Evolutionary conservation across 78 protist species (phyloP).

Genomic region (Goniomonas avonlea): DNA sequence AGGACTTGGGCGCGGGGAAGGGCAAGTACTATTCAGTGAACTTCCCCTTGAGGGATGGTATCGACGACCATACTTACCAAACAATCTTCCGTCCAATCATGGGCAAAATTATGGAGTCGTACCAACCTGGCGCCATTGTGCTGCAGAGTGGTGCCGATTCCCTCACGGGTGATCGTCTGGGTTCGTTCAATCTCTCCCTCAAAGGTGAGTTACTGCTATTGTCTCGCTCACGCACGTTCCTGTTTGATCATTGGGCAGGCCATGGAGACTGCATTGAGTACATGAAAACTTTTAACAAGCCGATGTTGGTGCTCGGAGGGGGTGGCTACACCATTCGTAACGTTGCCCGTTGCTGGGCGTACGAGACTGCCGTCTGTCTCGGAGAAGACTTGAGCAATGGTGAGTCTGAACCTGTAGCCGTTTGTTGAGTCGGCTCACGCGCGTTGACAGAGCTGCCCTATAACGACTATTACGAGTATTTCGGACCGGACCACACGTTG

Average conservation of each 20-base stretch:
- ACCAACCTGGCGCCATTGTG: constrained; percentile 59
- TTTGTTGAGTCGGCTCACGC: no score
- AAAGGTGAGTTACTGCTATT: constrained; percentile 16
- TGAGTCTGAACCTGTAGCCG: not conserved
- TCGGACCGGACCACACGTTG: constrained; percentile 64
- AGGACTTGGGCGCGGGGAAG: not conserved
- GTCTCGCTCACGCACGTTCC: not conserved
- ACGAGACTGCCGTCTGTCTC: constrained; percentile 71
- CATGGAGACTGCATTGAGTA: constrained; percentile 82
- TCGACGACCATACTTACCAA: constrained; percentile 20
- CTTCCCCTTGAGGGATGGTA: constrained; percentile 39
- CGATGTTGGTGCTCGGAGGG: constrained; percentile 93
- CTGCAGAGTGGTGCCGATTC: constrained; percentile 97
- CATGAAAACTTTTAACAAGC: constrained; percentile 66
- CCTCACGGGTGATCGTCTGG: constrained; percentile 89
- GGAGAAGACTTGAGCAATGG: not conserved
- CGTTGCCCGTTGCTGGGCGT: constrained; percentile 96
- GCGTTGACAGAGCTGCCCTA: constrained; percentile 81
- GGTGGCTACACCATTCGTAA: constrained; percentile 96
- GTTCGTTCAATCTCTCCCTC: constrained; percentile 84
- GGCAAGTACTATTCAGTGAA: constrained; percentile 36
- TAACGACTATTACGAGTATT: constrained; percentile 89
- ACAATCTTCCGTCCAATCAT: constrained; percentile 29
- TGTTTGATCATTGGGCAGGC: constrained; percentile 27
- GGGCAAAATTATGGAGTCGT: constrained; percentile 2